phyloP scores from a whole-genome alignment of 129 eudicot genomes.

The Artemisia annua region DNA sequence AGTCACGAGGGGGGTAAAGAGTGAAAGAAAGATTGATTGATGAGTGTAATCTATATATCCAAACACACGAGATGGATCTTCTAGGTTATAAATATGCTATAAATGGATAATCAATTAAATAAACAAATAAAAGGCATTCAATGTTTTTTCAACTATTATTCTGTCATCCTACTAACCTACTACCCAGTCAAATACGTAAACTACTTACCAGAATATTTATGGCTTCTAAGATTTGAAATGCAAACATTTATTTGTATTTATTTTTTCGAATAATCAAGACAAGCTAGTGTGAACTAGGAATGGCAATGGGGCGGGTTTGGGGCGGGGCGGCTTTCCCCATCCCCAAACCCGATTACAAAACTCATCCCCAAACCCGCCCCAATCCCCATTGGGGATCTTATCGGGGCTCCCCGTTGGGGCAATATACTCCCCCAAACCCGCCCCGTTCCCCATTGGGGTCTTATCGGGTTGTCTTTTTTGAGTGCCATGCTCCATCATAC shows the following conservation, averaged over 20 bases:
- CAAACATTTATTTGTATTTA: not conserved
- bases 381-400: too few relatives aligned
- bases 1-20: conserved; percentile 31
- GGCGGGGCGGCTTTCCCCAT: too few relatives aligned
- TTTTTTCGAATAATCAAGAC: not conserved
- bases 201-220: conserved; percentile 25
- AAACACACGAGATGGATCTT: conserved; percentile 43
- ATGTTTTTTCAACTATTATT: conserved; percentile 26
- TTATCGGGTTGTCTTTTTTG: too few relatives aligned
- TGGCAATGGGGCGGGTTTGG: too few relatives aligned
- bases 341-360: too few relatives aligned
- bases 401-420: too few relatives aligned
- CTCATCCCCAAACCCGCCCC: too few relatives aligned
- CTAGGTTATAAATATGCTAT: conserved; percentile 36
- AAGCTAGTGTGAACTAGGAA: not conserved
- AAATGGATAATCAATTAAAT: conserved; percentile 35
- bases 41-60: conserved; percentile 27
- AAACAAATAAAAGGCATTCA: conserved; percentile 30
- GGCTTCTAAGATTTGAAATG: not conserved
- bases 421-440: too few relatives aligned
- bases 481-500: too few relatives aligned
- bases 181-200: conserved; percentile 43
- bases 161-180: conserved; percentile 26
- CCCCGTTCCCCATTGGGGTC: too few relatives aligned
- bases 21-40: conserved; percentile 35